Evolutionary conservation across 306 rosid genomes (phyloP).

Genomic region (Inga leiocalycina): DNA sequence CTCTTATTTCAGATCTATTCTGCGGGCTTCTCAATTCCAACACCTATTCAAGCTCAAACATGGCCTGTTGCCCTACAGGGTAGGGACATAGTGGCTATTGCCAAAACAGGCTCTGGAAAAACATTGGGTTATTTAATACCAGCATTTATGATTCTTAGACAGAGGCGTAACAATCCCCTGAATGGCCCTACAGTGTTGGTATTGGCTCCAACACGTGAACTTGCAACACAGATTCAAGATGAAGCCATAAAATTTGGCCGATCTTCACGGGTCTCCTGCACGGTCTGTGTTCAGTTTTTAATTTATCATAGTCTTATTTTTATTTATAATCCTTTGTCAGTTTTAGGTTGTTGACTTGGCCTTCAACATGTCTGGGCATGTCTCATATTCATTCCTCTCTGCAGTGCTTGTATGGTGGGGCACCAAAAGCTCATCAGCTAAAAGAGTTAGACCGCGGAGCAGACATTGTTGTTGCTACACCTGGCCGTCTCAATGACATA

Average conservation of each 20-base stretch:
- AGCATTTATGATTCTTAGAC: constrained; percentile 86
- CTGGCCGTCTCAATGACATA: constrained; percentile 96
- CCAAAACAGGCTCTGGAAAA: constrained; percentile 98
- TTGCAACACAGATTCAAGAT: constrained; percentile 96
- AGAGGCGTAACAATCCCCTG: constrained; percentile 71
- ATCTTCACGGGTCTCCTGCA: constrained; percentile 86
- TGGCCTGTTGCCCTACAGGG: constrained; percentile 98
- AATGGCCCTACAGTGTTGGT: constrained; percentile 96
- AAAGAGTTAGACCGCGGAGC: constrained; percentile 94
- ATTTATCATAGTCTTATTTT: not conserved
- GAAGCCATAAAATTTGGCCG: constrained; percentile 91
- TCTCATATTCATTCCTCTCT: constrained; percentile 42
- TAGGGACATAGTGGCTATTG: constrained; percentile 97
- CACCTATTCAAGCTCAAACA: constrained; percentile 99
- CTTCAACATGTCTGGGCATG: constrained; percentile 16
- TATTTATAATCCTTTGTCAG: constrained; percentile 1
- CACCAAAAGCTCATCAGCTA: constrained; percentile 86
- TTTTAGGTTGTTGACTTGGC: constrained; percentile 12
- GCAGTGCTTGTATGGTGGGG: constrained; percentile 99
- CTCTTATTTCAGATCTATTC: constrained; percentile 72
- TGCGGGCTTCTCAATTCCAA: constrained; percentile 93
- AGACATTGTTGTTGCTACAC: constrained; percentile 98
- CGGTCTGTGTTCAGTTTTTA: constrained; percentile 56
- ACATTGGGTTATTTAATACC: constrained; percentile 95
- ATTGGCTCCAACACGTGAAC: constrained; percentile 98